These are phyloP conservation scores for Mycena galopus DNA, from an alignment of 768 basidiomycete species.

Conservation along the genomic window DNA sequence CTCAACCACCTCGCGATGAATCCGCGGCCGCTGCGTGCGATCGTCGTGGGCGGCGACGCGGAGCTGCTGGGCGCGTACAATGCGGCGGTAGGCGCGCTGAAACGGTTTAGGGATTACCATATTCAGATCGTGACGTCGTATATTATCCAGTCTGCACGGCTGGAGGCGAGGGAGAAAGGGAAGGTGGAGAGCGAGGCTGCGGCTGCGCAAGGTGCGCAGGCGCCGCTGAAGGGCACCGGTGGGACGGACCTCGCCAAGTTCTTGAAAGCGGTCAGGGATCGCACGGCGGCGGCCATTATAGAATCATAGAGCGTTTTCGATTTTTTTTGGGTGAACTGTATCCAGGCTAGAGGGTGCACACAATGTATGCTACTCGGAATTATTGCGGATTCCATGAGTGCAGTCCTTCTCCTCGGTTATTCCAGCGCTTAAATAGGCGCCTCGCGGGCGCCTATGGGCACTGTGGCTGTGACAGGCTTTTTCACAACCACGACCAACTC, in stretches of 20 bases:
- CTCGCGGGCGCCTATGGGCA: too few species aligned
- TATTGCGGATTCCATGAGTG: too few species aligned
- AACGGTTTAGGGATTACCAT: constrained; percentile 81
- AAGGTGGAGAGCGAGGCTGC: constrained; percentile 30
- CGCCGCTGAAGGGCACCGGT: constrained; percentile 76
- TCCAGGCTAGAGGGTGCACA: neutral
- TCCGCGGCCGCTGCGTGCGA: constrained; percentile 70
- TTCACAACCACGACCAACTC: too few species aligned
- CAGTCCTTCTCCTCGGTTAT: too few species aligned
- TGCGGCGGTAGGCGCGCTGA: constrained; percentile 71
- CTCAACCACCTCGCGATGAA: constrained; percentile 72
- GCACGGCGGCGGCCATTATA: constrained; percentile 65
- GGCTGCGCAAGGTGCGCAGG: constrained; percentile 42
- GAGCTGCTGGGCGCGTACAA: constrained; percentile 72
- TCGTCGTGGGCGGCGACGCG: constrained; percentile 56
- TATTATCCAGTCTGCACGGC: constrained; percentile 78
- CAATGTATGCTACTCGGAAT: too few species aligned
- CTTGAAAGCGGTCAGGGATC: constrained; percentile 77
- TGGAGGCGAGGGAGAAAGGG: constrained; percentile 43
- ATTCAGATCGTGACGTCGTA: constrained; percentile 81
- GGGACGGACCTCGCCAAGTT: constrained; percentile 85
- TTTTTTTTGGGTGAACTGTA: neutral
- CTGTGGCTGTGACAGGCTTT: too few species aligned
- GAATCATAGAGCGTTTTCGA: neutral
- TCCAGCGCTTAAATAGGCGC: too few species aligned